phyloP scores from a whole-genome alignment of 805 yeast species.

The Ogataea zsoltii region DNA sequence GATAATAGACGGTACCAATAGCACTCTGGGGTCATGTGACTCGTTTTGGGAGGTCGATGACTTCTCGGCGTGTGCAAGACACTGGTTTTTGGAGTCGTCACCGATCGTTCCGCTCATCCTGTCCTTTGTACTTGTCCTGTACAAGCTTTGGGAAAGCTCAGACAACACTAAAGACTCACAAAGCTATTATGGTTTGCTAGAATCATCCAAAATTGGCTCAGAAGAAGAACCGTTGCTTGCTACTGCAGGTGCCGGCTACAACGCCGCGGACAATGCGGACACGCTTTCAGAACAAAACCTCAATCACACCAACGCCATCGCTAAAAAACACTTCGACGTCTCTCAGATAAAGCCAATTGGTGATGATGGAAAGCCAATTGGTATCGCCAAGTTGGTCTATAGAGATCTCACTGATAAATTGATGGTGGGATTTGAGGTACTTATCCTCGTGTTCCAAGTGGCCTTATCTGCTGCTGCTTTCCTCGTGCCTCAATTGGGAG shows the following conservation, averaged over 20 bases:
- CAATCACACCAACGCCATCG: conserved; percentile 26
- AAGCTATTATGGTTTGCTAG: background rate
- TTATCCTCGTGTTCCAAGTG: conserved; percentile 41
- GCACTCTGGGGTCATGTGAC: conserved; percentile 15
- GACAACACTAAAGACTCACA: conserved; percentile 1
- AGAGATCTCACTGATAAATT: conserved; percentile 55
- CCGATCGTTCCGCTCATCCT: conserved; percentile 35
- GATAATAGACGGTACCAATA: conserved; percentile 4
- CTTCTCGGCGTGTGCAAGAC: conserved; percentile 48
- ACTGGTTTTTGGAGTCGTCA: conserved; percentile 34
- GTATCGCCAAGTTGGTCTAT: conserved; percentile 46
- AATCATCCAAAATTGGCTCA: conserved; percentile 5
- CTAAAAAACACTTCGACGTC: conserved; percentile 67
- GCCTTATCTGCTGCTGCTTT: conserved; percentile 38
- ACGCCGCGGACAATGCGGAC: conserved; percentile 28
- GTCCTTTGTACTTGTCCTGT: conserved; percentile 29
- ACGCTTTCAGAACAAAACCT: background rate
- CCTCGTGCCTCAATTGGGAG: conserved; percentile 30
- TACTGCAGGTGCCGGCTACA: conserved; percentile 5
- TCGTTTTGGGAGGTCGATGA: conserved; percentile 41
- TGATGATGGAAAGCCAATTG: conserved; percentile 64
- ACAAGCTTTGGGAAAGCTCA: conserved; percentile 2
- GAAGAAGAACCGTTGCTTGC: conserved; percentile 24
- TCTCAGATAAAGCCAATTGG: conserved; percentile 52
- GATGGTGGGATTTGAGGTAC: conserved; percentile 48